Base-by-base conservation (phyloP, 371 early-diverging fungal species). In the Mortierella sp. region DNA sequence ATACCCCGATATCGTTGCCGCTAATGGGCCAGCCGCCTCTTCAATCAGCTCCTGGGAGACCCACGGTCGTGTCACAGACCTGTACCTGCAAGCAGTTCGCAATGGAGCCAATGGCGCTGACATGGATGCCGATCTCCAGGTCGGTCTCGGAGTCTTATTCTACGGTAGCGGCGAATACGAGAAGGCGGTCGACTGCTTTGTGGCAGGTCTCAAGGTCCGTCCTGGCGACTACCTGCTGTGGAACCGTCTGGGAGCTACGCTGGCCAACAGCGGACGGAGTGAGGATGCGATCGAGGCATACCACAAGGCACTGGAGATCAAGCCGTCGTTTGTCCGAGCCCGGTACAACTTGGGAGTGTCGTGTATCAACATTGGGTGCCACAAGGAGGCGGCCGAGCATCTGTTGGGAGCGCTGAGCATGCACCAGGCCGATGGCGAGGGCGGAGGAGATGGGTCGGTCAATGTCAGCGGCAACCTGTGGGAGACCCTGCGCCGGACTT, bases 151-250 rank as follows among this genome's bases (percentile, higher is more conserved):
- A 5, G 94, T 99, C 4, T 81, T 99, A 70, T 98, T 97, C 85
- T 95, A 98, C 85, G 93, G 94, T 22, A 92, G 94, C 4, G 91
- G 93, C 40, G 97, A 98, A 74, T 98, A 95, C 79, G 91, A 91
- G 47, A 98, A 98, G 88, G 97, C 99, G 0, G 92, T 97, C 3
- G 99, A 99, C 86, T 99, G 99, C 79, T 99, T 99, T 88, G 91
- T 93, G 74, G 92, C 98, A 3, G 98, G 98, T 41, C 87, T 99
- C 45, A 89, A 92, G 24, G 91, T 88, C 24, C 86, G 95, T 53
- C 98, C 99, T 0, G 88, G 94, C 76, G 98, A 99, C 81, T 97
- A 97, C 82, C 85, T 96, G 74, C 87, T 98, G 67, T 99, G 97
- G 97, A 98, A 98, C 90, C 95, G 94, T 73, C 88, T 98, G 58